Evolutionary conservation across 257 asterid species (phyloP).

Genomic region (Nicotiana paniculata): DNA sequence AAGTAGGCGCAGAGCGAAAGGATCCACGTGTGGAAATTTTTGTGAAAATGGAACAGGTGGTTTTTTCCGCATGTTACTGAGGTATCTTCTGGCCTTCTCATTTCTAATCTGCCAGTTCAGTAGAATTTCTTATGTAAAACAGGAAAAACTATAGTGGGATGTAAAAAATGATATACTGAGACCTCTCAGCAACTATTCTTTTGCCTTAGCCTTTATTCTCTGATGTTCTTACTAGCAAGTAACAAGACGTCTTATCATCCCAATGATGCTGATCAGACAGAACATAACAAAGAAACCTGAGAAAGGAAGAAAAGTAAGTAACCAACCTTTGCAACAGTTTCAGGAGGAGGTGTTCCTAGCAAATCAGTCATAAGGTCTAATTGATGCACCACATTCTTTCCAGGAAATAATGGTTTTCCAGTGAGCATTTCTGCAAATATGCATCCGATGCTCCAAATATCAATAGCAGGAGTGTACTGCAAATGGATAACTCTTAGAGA

Average conservation of each 20-base stretch:
- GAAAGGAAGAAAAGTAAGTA: neutral
- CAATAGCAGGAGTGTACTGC: conserved; percentile 96
- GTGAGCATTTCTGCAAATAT: conserved; percentile 86
- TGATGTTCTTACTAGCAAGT: neutral
- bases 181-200: neutral
- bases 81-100: conserved; percentile 96
- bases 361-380: conserved; percentile 90
- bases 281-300: neutral
- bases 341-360: conserved; percentile 91
- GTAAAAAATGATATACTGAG: neutral
- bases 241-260: neutral
- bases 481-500: conserved; percentile 17
- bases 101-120: conserved; percentile 81
- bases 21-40: conserved; percentile 72
- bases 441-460: conserved; percentile 97
- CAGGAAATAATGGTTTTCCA: conserved; percentile 88
- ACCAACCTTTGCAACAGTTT: conserved; percentile 74
- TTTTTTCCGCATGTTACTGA: conserved; percentile 77
- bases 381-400: conserved; percentile 91
- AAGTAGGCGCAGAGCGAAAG: conserved; percentile 68
- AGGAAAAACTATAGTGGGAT: neutral
- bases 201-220: neutral
- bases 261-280: neutral
- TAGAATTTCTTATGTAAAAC: conserved; percentile 10
- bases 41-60: conserved; percentile 67